Evolutionary conservation across 225 moss, liverwort and hornwort species (phyloP).

Genomic region (Pseudisothecium myosuroides): DNA sequence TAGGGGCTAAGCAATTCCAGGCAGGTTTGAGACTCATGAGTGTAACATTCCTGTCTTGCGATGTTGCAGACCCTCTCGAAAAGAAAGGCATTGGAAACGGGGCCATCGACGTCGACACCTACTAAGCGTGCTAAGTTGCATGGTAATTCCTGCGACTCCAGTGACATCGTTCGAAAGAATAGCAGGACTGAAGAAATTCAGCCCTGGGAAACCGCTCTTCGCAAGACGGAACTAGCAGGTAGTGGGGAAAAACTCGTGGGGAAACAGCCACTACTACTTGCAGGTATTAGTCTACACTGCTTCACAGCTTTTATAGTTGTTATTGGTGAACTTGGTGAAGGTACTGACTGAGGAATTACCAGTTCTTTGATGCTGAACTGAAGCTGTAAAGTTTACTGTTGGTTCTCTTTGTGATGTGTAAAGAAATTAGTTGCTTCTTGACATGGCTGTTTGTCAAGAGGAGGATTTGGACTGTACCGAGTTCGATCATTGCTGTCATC

Average conservation of each 20-base stretch:
- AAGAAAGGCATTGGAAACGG: constrained; percentile 17
- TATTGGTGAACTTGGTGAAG: background rate
- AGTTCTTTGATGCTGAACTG: background rate
- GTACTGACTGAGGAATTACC: background rate
- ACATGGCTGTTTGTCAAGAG: background rate
- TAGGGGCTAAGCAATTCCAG: background rate
- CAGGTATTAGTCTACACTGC: constrained; percentile 2
- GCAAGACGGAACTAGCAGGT: background rate
- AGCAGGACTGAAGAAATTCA: constrained; percentile 6
- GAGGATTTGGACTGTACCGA: background rate
- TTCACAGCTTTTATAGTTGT: background rate
- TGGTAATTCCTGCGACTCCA: background rate
- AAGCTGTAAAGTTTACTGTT: background rate
- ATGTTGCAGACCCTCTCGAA: constrained; percentile 7
- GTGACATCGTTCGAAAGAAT: background rate
- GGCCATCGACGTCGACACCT: constrained; percentile 19
- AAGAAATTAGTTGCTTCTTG: background rate
- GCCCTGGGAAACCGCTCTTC: background rate
- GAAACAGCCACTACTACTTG: background rate
- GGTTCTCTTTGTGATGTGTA: background rate
- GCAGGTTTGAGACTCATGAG: background rate
- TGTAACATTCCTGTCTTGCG: background rate
- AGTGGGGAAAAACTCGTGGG: background rate
- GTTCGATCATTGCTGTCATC: constrained; percentile 20
- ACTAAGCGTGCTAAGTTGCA: constrained; percentile 15